Evolutionary conservation across 768 basidiomycete species (phyloP).

Genomic region (Boletus edulis): DNA sequence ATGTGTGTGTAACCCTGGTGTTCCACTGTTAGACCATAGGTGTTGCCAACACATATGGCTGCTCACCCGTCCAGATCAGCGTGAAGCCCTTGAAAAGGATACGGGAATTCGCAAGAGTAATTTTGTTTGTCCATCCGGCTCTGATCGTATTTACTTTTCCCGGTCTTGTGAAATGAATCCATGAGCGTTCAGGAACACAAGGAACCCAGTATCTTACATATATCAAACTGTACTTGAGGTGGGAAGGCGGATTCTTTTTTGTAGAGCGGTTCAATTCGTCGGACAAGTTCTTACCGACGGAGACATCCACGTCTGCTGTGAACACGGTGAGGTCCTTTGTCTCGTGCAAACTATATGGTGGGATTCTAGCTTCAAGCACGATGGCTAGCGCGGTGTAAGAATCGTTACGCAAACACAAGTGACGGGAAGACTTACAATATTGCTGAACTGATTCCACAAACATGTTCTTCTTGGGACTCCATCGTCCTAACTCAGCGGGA

Average conservation of each 20-base stretch:
- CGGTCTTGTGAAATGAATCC: neutral
- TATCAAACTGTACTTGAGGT: neutral
- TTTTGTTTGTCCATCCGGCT: neutral
- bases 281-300: neutral
- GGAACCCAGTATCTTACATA: neutral
- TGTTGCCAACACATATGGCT: neutral
- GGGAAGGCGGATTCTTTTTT: neutral
- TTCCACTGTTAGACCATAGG: neutral
- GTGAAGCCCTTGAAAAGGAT: neutral
- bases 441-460: slow-evolving; percentile 37
- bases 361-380: neutral
- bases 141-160: neutral
- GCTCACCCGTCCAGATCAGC: neutral
- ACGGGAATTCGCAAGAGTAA: neutral
- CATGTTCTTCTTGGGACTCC: slow-evolving; percentile 64
- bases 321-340: neutral
- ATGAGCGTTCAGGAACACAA: neutral
- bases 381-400: neutral
- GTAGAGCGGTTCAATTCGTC: neutral
- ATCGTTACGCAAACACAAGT: neutral
- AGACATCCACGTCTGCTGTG: neutral
- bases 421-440: neutral
- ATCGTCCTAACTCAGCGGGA: slow-evolving; percentile 50
- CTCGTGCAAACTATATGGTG: neutral
- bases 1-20: neutral